Percentiles rank a stretch among this genome's conserved stretches.
Conservation (phyloP, 192 early-diverging fungal genomes). For the Umbelopsis isabellina region DNA sequence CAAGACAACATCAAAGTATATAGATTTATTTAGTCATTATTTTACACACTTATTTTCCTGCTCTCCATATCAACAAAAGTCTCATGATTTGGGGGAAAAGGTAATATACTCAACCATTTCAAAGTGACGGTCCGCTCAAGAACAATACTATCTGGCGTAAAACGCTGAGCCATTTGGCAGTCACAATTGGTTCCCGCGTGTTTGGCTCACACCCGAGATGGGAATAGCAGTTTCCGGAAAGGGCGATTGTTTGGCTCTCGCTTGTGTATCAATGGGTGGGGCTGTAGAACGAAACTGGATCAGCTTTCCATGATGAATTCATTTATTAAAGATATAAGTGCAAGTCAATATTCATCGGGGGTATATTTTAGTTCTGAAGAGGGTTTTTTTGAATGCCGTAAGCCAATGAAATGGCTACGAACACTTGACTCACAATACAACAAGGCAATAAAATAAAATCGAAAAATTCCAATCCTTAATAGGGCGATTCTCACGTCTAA, state of each 20-base stretch:
- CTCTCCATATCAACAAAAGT: too few species aligned
- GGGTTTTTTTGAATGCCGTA: conserved; percentile 11
- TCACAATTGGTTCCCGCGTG: not conserved
- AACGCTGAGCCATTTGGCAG: not conserved
- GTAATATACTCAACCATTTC: too few species aligned
- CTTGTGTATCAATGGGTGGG: not conserved
- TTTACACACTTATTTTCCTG: too few species aligned
- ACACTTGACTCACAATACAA: not conserved
- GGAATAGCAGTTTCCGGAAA: conserved; percentile 16
- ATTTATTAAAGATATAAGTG: not conserved
- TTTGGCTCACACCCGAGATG: conserved; percentile 4
- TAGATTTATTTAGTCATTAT: too few species aligned
- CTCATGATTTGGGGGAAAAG: too few species aligned
- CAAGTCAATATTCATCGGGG: not conserved
- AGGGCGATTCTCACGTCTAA: conserved; percentile 20
- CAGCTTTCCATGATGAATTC: not conserved
- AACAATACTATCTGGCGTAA: too few species aligned
- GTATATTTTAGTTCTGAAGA: not conserved
- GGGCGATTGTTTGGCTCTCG: conserved; percentile 10
- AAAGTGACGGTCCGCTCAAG: too few species aligned
- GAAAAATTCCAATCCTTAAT: not conserved
- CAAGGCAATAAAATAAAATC: conserved; percentile 12
- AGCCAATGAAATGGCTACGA: conserved; percentile 17
- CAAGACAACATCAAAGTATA: too few species aligned
- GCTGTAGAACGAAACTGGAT: not conserved